Percentiles rank a stretch among this genome's conserved stretches.
phyloP scores from a whole-genome alignment of 139 green algal species.

The Haematococcus lacustris region DNA sequence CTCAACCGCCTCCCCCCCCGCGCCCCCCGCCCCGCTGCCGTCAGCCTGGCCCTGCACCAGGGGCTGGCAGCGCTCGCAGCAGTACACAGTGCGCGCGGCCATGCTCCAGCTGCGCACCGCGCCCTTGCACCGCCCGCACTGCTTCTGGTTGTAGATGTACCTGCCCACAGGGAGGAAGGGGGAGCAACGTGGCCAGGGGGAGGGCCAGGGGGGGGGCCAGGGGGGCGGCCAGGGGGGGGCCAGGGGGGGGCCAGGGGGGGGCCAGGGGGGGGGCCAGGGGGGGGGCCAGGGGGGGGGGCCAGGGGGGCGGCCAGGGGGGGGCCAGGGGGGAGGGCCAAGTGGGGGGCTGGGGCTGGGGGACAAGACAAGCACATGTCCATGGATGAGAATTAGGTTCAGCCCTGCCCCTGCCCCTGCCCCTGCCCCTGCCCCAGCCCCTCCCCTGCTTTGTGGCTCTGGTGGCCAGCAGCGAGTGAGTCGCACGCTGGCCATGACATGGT shows the following conservation, averaged over 20 bases:
- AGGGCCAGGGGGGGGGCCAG: no score
- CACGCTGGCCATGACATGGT: no score
- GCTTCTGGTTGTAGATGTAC: conserved; percentile 83
- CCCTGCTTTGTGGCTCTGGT: not conserved
- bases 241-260: not conserved
- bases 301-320: no score
- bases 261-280: no score
- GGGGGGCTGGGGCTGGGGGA: no score
- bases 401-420: not conserved
- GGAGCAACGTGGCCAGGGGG: no score
- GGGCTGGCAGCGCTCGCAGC: conserved; percentile 67
- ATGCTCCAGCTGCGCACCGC: conserved; percentile 68
- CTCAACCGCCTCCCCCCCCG: no score
- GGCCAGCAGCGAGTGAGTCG: no score
- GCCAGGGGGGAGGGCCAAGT: no score
- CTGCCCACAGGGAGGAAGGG: conserved; percentile 10
- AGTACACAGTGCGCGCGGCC: conserved; percentile 61
- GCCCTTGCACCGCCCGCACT: conserved; percentile 60
- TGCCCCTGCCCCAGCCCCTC: not conserved
- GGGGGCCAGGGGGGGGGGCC: no score
- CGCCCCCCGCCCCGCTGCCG: not conserved
- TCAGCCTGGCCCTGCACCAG: conserved; percentile 8
- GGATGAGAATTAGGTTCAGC: not conserved
- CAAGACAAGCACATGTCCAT: not conserved
- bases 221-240: not conserved